These are phyloP conservation scores for Glaciozyma martinii DNA, from an alignment of 768 basidiomycete genomes.

Conservation along the genomic window DNA sequence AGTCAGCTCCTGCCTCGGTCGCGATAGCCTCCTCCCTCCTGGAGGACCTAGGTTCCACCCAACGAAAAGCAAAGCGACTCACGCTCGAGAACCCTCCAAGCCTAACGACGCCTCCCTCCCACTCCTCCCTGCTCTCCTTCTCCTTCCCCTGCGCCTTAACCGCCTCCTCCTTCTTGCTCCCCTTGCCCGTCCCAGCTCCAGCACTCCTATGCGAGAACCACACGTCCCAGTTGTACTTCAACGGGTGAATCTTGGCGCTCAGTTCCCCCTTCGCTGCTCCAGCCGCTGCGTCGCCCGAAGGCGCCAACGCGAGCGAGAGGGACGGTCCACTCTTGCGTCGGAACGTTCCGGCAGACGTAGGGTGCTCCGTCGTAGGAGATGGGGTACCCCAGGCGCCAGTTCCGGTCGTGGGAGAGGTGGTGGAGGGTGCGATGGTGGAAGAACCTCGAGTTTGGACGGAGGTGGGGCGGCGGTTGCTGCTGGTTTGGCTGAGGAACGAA, in stretches of 20 bases:
- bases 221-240: slow-evolving; percentile 31
- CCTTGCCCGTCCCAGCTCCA: slow-evolving; percentile 11
- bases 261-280: background rate
- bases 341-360: too few species aligned
- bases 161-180: slow-evolving; percentile 16
- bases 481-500: slow-evolving; percentile 4
- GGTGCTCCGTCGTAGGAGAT: background rate
- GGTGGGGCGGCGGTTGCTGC: slow-evolving; percentile 4
- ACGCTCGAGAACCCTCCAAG: slow-evolving; percentile 31
- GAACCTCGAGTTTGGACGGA: slow-evolving; percentile 19
- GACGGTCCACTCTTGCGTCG: slow-evolving; percentile 15
- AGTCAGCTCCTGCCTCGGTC: too few species aligned
- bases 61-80: background rate
- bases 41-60: background rate
- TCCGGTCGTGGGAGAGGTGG: background rate
- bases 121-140: slow-evolving; percentile 23
- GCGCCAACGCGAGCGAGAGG: slow-evolving; percentile 13
- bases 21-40: too few species aligned
- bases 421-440: slow-evolving; percentile 4
- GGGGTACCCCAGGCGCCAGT: background rate
- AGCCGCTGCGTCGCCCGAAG: too few species aligned
- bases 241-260: slow-evolving; percentile 17
- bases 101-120: slow-evolving; percentile 30
- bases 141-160: slow-evolving; percentile 10
- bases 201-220: slow-evolving; percentile 26